phyloP scores from a whole-genome alignment of 2,329 filamentous ascomycete genomes.

The Fusarium mangiferae region DNA sequence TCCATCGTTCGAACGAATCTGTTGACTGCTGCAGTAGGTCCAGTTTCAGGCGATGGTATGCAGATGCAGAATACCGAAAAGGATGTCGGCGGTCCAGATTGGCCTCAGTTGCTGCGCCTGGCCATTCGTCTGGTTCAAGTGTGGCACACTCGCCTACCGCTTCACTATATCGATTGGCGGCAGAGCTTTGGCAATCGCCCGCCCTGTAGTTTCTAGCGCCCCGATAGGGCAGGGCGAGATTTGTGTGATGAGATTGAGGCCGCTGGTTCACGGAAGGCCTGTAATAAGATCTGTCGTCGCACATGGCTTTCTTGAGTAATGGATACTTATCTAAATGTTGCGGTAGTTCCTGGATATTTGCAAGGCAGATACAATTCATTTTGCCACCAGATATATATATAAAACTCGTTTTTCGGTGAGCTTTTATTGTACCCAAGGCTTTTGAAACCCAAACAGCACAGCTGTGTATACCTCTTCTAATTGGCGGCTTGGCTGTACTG shows the following conservation, averaged over 20 bases:
- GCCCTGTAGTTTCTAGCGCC: background rate
- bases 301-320: background rate
- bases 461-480: background rate
- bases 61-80: background rate
- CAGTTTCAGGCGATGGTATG: background rate
- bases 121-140: background rate
- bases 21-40: background rate
- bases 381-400: background rate
- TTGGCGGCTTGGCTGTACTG: fast-evolving
- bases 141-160: background rate
- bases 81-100: fast-evolving
- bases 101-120: background rate
- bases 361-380: no score
- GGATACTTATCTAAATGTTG: fast-evolving
- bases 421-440: background rate
- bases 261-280: background rate
- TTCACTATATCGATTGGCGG: background rate
- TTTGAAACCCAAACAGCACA: background rate
- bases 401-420: background rate
- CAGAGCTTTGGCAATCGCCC: background rate
- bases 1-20: fast-evolving
- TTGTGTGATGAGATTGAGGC: background rate
- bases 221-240: background rate
- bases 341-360: background rate
- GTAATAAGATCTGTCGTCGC: background rate